Evolutionary conservation across 2,329 filamentous ascomycete species (phyloP), one percentile per base, ranked within the genome.

Genomic region (Colletotrichum sp.): DNA sequence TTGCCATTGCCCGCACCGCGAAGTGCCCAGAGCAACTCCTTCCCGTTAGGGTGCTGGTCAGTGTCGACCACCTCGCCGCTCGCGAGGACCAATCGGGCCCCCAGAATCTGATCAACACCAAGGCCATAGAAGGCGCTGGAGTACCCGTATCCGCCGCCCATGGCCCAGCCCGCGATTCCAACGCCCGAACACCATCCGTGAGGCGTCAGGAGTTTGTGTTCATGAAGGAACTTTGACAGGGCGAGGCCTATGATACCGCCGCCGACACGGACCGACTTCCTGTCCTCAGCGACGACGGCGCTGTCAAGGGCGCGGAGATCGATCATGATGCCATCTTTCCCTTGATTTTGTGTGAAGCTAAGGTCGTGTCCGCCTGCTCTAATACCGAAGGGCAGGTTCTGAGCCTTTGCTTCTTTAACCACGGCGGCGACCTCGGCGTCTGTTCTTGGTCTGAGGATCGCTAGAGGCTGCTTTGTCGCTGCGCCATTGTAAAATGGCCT

Each of bases 1-100:
- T 63, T 71, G 13, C 80, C 80, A 6, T 85, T 83, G 30, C 86
- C 85, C 6, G 81, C 85, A 4, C 86, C 86, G 2, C 85, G 80
- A 21, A 87, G 83, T 1, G 82, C 85, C 57, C 81, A 82, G 21
- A 87, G 75, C 39, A 87, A 55, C 3, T 52, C 43, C 43, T 52
- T 21, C 4, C 43, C 43, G 9, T 75, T 39, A 3, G 52, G 71
- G 12, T 80, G 79, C 16, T 83, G 81, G 55, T 84, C 82, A 2
- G 86, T 86, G 7, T 84, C 81, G 8, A 85, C 78, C 2, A 87
- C 77, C 9, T 82, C 74, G 6, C 85, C 87, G 7, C 82, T 69
- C 3, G 81, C 80, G 68, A 86, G 81, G 4, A 88, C 83, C 4
- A 88, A 71, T 55, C 81, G 84, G 5, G 86, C 85, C 18, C 80